Evolutionary conservation across 805 yeast genomes (phyloP).

Genomic region (Wickerhamomyces canadensis): DNA sequence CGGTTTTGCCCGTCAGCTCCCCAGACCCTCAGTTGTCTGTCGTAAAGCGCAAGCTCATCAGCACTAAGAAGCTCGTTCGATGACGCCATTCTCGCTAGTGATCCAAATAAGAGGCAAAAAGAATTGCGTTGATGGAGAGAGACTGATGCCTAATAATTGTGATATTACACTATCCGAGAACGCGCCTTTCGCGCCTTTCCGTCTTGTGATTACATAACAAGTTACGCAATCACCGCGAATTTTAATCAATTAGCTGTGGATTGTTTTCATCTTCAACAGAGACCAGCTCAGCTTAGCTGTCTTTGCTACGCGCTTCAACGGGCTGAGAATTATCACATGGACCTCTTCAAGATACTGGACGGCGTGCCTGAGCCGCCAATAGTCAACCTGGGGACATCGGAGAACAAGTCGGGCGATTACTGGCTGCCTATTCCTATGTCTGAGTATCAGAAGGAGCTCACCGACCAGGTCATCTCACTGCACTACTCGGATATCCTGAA

Average conservation of each 20-base stretch:
- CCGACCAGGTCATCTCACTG: constrained; percentile 85
- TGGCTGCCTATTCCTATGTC: constrained; percentile 78
- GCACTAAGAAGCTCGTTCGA: constrained; percentile 20
- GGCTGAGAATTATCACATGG: no score
- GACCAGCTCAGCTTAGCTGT: no score
- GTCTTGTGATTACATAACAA: no score
- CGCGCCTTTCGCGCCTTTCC: no score
- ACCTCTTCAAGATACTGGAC: constrained; percentile 68
- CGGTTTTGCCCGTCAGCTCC: constrained; percentile 86
- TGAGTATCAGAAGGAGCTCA: constrained; percentile 80
- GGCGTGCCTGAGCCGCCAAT: constrained; percentile 82
- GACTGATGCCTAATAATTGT: no score
- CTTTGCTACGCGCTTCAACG: no score
- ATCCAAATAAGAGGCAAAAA: no score
- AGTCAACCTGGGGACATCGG: constrained; percentile 31
- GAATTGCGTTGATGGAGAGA: no score
- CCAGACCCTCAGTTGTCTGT: constrained; percentile 93
- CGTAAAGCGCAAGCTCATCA: constrained; percentile 90
- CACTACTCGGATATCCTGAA: constrained; percentile 89
- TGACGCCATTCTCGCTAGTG: background rate
- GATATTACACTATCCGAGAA: no score
- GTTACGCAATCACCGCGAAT: no score
- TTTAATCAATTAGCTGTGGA: no score
- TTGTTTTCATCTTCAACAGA: no score
- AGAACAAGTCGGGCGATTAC: constrained; percentile 49